Conservation (phyloP, 2,329 filamentous ascomycete species). For the Phaeophleospora eucalypticola region DNA sequence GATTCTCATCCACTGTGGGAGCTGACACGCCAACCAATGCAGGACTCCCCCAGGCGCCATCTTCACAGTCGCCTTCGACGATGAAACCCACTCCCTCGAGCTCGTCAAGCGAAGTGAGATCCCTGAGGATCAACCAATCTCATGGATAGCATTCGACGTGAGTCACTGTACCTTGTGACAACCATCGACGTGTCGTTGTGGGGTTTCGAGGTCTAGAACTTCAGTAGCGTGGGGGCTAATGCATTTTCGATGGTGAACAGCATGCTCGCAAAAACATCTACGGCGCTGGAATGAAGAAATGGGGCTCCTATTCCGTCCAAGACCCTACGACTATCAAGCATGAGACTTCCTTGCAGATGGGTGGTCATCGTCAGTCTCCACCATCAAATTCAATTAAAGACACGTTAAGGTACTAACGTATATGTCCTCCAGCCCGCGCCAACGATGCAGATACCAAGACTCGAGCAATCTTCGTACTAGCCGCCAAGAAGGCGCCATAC, state of each 20-base stretch:
- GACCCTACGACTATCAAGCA: constrained; percentile 73
- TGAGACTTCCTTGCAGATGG: constrained; percentile 68
- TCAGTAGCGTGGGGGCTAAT: not conserved
- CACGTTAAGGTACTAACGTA: not conserved
- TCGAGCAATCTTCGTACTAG: constrained; percentile 82
- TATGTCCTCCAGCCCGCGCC: constrained; percentile 60
- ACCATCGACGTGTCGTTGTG: too few relatives aligned
- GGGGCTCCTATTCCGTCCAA: constrained; percentile 75
- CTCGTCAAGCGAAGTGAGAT: constrained; percentile 78
- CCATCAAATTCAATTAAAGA: constrained; percentile 22
- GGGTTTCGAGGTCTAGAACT: constrained; percentile 5
- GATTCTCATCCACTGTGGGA: not conserved
- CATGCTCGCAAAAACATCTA: constrained; percentile 81
- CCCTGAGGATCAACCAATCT: constrained; percentile 78
- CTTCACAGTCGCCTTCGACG: constrained; percentile 84
- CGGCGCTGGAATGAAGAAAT: constrained; percentile 89
- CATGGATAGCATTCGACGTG: constrained; percentile 89
- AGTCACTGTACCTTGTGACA: too few relatives aligned
- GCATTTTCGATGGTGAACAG: too few relatives aligned
- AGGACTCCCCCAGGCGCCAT: constrained; percentile 78
- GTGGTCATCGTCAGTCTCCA: constrained; percentile 61
- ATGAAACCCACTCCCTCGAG: constrained; percentile 68
- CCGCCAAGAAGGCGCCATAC: constrained; percentile 71
- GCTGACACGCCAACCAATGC: too few relatives aligned
- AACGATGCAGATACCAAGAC: constrained; percentile 70